Conservation (phyloP, 2,329 filamentous ascomycete genomes). For the Sporothrix dimorphospora region DNA sequence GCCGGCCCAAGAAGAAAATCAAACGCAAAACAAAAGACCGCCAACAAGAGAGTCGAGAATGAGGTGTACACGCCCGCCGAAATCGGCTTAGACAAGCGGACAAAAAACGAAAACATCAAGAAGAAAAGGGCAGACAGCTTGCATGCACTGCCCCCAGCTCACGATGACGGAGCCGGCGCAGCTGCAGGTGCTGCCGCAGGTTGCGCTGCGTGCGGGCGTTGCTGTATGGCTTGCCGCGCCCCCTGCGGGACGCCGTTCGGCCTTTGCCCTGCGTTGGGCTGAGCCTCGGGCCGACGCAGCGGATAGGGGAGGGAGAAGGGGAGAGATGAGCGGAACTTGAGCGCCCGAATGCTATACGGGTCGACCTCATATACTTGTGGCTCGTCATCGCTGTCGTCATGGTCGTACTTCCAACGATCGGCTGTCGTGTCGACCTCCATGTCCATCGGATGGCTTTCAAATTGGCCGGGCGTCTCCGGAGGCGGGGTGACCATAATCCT, state of each 20-base stretch:
- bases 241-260: slow-evolving; percentile 25
- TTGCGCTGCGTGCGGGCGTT: neutral
- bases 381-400: slow-evolving; percentile 81
- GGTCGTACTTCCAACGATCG: slow-evolving; percentile 85
- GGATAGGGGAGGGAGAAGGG: slow-evolving; percentile 46
- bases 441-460: slow-evolving; percentile 19
- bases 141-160: no score
- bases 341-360: slow-evolving; percentile 63
- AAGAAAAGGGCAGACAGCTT: neutral
- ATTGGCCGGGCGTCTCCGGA: slow-evolving; percentile 40
- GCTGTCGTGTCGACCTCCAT: slow-evolving; percentile 44
- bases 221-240: slow-evolving; percentile 33
- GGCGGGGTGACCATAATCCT: slow-evolving; percentile 59
- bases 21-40: neutral
- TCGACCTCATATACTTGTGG: slow-evolving; percentile 75
- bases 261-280: slow-evolving; percentile 2
- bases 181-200: slow-evolving; percentile 30
- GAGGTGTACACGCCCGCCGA: slow-evolving; percentile 25
- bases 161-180: neutral
- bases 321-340: slow-evolving; percentile 65
- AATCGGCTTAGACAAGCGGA: slow-evolving; percentile 5
- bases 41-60: slow-evolving; percentile 26
- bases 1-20: slow-evolving; percentile 18
- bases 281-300: slow-evolving; percentile 28
- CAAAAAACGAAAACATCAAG: slow-evolving; percentile 4